These are phyloP conservation scores for Erysiphe pulchra DNA, from an alignment of 2,329 filamentous ascomycete species.

Conservation along the genomic window DNA sequence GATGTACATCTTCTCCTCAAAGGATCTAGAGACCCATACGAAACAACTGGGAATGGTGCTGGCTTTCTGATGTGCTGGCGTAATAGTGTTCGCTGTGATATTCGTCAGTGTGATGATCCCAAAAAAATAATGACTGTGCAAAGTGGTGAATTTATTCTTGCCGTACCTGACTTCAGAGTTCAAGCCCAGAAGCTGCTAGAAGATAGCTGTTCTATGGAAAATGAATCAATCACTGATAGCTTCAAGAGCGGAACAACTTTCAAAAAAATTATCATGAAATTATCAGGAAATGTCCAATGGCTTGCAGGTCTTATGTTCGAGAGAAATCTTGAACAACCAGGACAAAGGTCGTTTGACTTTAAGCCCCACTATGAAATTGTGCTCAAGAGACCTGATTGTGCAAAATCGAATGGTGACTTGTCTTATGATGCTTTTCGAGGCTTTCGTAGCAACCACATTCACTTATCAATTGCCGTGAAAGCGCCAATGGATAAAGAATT, in stretches of 20 bases:
- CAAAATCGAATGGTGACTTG: slow-evolving; percentile 28
- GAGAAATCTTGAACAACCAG: slow-evolving; percentile 39
- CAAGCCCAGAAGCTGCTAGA: slow-evolving; percentile 37
- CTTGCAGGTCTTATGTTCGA: slow-evolving; percentile 81
- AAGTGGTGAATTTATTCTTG: slow-evolving; percentile 82
- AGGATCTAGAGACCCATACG: slow-evolving; percentile 75
- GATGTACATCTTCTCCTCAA: slow-evolving; percentile 88
- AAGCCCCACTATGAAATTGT: slow-evolving; percentile 80
- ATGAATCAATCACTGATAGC: slow-evolving; percentile 27
- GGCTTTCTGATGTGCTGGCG: slow-evolving; percentile 98
- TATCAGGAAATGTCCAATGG: slow-evolving; percentile 90
- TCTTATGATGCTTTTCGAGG: slow-evolving; percentile 81
- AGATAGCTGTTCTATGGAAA: slow-evolving; percentile 27
- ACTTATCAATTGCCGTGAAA: slow-evolving; percentile 74
- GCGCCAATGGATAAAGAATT: slow-evolving; percentile 74
- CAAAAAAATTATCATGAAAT: slow-evolving; percentile 97
- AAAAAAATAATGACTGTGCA: slow-evolving; percentile 88
- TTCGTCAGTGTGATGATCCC: slow-evolving; percentile 66
- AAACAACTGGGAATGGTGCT: slow-evolving; percentile 73
- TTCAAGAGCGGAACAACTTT: slow-evolving; percentile 57
- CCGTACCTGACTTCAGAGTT: slow-evolving; percentile 78
- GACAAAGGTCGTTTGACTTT: slow-evolving; percentile 62
- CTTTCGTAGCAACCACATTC: slow-evolving; percentile 93
- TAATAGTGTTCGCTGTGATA: slow-evolving; percentile 68
- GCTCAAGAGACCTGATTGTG: slow-evolving; percentile 54